phyloP scores from a whole-genome alignment of 495 filamentous ascomycete species.

The Annulohypoxylon bovei region DNA sequence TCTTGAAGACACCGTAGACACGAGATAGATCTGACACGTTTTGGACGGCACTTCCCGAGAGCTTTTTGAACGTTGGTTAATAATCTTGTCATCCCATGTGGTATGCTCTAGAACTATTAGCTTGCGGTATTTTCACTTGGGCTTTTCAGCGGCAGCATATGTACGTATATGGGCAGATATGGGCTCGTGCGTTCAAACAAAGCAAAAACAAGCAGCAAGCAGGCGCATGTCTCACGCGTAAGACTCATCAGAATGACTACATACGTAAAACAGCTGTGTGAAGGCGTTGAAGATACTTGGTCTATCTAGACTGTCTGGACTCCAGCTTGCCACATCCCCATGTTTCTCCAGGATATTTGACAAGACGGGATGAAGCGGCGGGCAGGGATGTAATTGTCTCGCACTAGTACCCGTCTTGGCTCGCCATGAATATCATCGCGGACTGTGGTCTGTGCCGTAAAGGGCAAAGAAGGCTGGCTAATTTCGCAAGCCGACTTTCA shows the following conservation, averaged over 20 bases:
- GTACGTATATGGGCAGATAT: conserved; percentile 12
- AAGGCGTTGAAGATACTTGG: conserved; percentile 9
- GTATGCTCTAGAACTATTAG: conserved; percentile 21
- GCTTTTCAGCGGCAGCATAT: conserved; percentile 26
- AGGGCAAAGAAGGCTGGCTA: conserved; percentile 1
- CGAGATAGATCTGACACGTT: conserved; percentile 8
- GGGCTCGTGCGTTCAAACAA: conserved; percentile 2
- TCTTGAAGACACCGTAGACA: conserved; percentile 21
- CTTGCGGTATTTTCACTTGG: conserved; percentile 36
- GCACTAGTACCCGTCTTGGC: conserved; percentile 46
- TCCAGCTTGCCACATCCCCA: conserved; percentile 14
- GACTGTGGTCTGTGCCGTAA: conserved; percentile 24
- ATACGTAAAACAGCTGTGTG: background rate
- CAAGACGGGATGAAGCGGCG: conserved; percentile 36
- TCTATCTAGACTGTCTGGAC: background rate
- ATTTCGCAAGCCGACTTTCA: conserved; percentile 22
- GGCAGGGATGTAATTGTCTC: conserved; percentile 27
- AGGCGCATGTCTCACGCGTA: conserved; percentile 25
- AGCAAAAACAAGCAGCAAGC: background rate
- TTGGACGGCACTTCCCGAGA: conserved; percentile 23
- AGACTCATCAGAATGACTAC: conserved; percentile 11
- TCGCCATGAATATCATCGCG: conserved; percentile 17
- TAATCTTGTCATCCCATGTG: conserved; percentile 3
- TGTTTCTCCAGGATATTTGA: conserved; percentile 22
- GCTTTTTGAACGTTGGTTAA: conserved; percentile 4